A percentile compares a stretch with the other conserved stretches of the same genome.
Evolutionary conservation across 805 yeast species (phyloP).

Genomic region (Candida sithepensis): DNA sequence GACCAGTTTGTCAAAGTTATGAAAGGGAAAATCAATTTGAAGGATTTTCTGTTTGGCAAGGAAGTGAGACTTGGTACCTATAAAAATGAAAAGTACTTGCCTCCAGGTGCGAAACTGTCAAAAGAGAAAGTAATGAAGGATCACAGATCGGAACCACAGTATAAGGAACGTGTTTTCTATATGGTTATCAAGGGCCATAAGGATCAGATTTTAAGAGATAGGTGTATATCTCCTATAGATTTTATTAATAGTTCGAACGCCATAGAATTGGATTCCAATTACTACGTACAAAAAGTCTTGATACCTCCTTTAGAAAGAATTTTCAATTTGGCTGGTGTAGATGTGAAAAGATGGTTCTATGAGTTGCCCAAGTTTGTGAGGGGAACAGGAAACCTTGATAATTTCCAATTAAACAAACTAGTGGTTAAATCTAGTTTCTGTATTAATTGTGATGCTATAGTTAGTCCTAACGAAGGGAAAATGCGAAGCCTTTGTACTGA

Average conservation of each 20-base stretch:
- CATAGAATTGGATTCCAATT: slow-evolving; percentile 67
- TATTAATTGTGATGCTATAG: slow-evolving; percentile 25
- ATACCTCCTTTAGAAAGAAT: slow-evolving; percentile 89
- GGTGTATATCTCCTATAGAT: slow-evolving; percentile 77
- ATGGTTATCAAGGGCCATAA: slow-evolving; percentile 58
- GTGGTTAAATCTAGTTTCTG: slow-evolving; percentile 28
- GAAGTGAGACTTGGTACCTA: slow-evolving; percentile 85
- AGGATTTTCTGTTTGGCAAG: slow-evolving; percentile 88
- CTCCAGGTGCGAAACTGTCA: slow-evolving; percentile 91
- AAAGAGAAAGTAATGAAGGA: slow-evolving; percentile 59
- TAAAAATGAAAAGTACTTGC: slow-evolving; percentile 65
- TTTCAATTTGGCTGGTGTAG: slow-evolving; percentile 79
- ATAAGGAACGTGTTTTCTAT: slow-evolving; percentile 83
- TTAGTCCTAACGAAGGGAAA: neutral
- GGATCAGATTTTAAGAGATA: slow-evolving; percentile 64
- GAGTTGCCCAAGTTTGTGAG: slow-evolving; percentile 50
- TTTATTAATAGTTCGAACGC: slow-evolving; percentile 40
- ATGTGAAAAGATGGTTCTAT: slow-evolving; percentile 69
- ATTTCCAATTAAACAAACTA: slow-evolving; percentile 12
- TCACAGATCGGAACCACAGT: slow-evolving; percentile 77
- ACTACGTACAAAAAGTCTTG: slow-evolving; percentile 78
- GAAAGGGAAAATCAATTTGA: slow-evolving; percentile 58
- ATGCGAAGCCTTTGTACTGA: slow-evolving; percentile 29
- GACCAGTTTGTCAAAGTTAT: slow-evolving; percentile 66
- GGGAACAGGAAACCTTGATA: slow-evolving; percentile 9